Evolutionary conservation across 805 yeast species (phyloP).

Genomic region (Wickerhamiella hasegawae): DNA sequence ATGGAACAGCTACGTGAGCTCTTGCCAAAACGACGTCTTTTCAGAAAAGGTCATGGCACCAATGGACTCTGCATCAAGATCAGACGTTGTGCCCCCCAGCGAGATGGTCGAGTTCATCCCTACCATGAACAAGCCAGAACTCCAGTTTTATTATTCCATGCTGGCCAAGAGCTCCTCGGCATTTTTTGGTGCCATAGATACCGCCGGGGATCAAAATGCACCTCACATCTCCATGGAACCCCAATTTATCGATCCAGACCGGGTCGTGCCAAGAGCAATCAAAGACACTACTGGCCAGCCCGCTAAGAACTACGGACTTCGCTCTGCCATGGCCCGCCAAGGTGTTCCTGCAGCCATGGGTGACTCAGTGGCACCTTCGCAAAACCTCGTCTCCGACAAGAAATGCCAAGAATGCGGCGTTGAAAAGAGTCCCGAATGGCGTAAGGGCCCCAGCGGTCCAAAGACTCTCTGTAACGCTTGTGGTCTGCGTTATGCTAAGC

Average conservation of each 20-base stretch:
- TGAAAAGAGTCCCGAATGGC: slow-evolving; percentile 78
- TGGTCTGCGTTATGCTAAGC: slow-evolving; percentile 43
- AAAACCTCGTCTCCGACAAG: slow-evolving; percentile 1
- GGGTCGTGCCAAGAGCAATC: neutral
- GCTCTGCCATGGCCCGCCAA: neutral
- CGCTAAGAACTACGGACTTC: neutral
- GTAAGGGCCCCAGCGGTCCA: slow-evolving; percentile 74
- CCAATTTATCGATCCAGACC: neutral
- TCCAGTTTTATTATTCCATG: neutral
- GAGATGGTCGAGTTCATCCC: slow-evolving; percentile 4
- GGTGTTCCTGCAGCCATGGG: neutral
- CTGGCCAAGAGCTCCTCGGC: neutral
- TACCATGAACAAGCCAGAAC: slow-evolving; percentile 4
- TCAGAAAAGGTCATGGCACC: neutral
- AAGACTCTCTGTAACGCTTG: slow-evolving; percentile 84
- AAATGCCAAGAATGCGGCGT: slow-evolving; percentile 58
- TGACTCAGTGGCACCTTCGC: neutral
- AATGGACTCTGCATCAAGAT: too few species aligned
- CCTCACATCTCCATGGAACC: neutral
- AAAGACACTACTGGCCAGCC: neutral
- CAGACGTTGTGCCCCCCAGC: neutral
- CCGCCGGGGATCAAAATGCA: neutral
- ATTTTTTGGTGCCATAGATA: neutral
- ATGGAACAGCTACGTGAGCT: slow-evolving; percentile 2
- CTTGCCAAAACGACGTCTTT: slow-evolving; percentile 4